Evolutionary conservation across 768 basidiomycete species (phyloP).

Genomic region (Collybiopsis confluens): DNA sequence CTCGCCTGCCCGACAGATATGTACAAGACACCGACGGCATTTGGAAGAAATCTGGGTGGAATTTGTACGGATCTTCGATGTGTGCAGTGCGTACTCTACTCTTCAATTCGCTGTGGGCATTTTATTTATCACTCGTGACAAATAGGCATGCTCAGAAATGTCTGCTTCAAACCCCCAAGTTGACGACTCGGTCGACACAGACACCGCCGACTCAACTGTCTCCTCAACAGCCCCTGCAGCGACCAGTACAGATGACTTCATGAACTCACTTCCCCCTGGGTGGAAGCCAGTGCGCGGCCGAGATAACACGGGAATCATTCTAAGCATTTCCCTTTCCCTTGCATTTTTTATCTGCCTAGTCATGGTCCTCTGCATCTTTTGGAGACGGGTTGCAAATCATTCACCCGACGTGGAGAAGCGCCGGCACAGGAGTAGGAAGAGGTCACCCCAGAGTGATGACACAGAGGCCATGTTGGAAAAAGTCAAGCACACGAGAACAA

Average conservation of each 20-base stretch:
- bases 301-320: constrained; percentile 41
- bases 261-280: constrained; percentile 46
- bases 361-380: constrained; percentile 59
- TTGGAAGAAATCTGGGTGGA: constrained; percentile 57
- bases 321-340: constrained; percentile 59
- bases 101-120: not conserved
- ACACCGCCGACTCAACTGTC: not conserved
- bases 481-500: constrained; percentile 47
- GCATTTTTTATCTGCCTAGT: constrained; percentile 57
- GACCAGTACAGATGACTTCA: constrained; percentile 19
- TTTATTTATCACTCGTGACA: not conserved
- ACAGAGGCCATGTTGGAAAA: constrained; percentile 29
- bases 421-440: constrained; percentile 22
- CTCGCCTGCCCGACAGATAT: constrained; percentile 52
- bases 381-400: constrained; percentile 42
- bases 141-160: not conserved
- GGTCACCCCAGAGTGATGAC: constrained; percentile 23
- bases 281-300: constrained; percentile 35
- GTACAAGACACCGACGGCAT: constrained; percentile 45
- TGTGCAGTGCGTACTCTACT: constrained; percentile 40
- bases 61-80: constrained; percentile 68
- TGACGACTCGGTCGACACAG: constrained; percentile 6
- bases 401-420: constrained; percentile 53
- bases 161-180: not conserved
- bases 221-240: constrained; percentile 2